Conservation (phyloP, 2,329 filamentous ascomycete genomes). For the Cercospora sp. region DNA sequence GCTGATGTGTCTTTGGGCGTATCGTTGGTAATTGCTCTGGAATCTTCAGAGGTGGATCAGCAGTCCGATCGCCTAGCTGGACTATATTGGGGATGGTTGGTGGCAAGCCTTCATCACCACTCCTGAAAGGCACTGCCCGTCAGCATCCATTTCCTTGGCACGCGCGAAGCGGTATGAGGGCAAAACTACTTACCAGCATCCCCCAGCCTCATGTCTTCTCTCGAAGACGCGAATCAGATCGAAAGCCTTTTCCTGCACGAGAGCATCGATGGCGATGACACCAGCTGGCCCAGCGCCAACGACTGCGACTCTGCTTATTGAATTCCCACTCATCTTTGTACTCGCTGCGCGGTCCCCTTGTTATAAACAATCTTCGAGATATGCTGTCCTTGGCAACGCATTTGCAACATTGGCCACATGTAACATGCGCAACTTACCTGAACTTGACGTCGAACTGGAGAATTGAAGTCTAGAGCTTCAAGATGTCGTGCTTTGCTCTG, state of each 20-base stretch:
- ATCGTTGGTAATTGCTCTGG: slow-evolving; percentile 52
- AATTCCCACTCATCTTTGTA: not conserved
- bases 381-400: not conserved
- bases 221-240: slow-evolving; percentile 54
- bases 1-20: slow-evolving; percentile 45
- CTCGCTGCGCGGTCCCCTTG: not conserved
- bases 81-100: slow-evolving; percentile 1
- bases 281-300: slow-evolving; percentile 31
- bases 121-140: not conserved
- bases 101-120: slow-evolving; percentile 2
- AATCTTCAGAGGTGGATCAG: slow-evolving; percentile 35
- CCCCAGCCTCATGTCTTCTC: slow-evolving; percentile 58
- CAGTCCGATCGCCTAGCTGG: slow-evolving; percentile 8
- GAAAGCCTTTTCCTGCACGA: slow-evolving; percentile 11
- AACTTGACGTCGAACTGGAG: not conserved
- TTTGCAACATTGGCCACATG: not conserved
- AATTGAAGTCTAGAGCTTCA: not conserved
- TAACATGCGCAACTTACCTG: not conserved
- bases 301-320: slow-evolving; percentile 13
- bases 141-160: not conserved
- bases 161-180: not conserved
- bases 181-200: slow-evolving; percentile 55
- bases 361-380: not conserved
- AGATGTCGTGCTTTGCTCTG: not conserved
- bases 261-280: slow-evolving; percentile 11